A percentile compares a stretch with the other conserved stretches of the same genome.
These are phyloP conservation scores for Thymus quinquecostatus DNA, from an alignment of 257 asterid genomes.

Conservation along the genomic window DNA sequence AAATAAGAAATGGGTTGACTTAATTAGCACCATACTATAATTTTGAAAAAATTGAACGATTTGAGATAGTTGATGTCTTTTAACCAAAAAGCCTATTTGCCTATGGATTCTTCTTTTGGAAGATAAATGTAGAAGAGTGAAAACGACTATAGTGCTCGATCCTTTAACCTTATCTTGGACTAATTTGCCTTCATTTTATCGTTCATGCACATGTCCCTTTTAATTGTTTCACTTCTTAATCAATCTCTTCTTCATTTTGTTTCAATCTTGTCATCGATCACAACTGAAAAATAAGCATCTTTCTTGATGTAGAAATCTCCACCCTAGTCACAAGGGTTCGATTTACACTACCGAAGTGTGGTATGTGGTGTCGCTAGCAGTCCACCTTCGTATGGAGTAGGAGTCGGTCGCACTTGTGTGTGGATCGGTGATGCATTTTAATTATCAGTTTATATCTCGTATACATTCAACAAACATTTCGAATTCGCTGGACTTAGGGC, in stretches of 20 bases:
- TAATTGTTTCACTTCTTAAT: conserved; percentile 12
- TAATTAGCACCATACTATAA: not conserved
- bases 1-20: conserved; percentile 18
- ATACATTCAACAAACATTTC: no score
- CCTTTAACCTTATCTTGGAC: conserved; percentile 32
- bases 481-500: no score
- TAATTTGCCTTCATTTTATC: not conserved
- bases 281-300: not conserved
- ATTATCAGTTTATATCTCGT: no score
- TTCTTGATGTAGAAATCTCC: conserved; percentile 19
- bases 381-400: no score
- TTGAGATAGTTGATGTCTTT: conserved; percentile 22
- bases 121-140: conserved; percentile 16
- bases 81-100: conserved; percentile 26
- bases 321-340: not conserved
- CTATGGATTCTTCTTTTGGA: conserved; percentile 16
- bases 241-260: not conserved
- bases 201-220: conserved; percentile 14
- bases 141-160: conserved; percentile 29
- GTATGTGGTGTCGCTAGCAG: no score
- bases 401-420: no score
- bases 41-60: not conserved
- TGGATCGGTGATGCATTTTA: no score
- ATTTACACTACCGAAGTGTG: no score
- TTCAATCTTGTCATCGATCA: conserved; percentile 12